These are phyloP conservation scores for Sclerotinia nivalis DNA, from an alignment of 2,329 filamentous ascomycete genomes.

Conservation along the genomic window DNA sequence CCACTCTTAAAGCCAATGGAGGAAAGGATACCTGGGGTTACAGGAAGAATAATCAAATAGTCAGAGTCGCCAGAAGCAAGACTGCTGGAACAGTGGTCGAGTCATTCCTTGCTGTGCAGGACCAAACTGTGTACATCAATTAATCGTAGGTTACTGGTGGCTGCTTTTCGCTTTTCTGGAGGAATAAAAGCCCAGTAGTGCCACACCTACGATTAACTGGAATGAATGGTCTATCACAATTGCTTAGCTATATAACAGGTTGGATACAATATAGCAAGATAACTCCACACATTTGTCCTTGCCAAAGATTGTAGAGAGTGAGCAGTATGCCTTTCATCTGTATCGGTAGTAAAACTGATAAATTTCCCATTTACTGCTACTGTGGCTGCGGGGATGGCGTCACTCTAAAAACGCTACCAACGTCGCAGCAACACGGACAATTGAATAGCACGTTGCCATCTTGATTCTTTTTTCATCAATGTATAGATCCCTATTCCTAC, in stretches of 20 bases:
- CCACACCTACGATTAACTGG: not conserved
- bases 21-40: slow-evolving; percentile 12
- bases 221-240: not conserved
- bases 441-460: too few relatives aligned
- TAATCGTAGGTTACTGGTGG: slow-evolving; percentile 7
- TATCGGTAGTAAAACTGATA: too few relatives aligned
- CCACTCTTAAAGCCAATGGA: not conserved
- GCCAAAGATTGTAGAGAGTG: not conserved
- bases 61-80: slow-evolving; percentile 10
- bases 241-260: not conserved
- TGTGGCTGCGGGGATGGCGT: too few relatives aligned
- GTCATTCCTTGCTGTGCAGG: slow-evolving; percentile 10
- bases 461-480: too few relatives aligned
- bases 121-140: not conserved
- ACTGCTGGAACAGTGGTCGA: not conserved
- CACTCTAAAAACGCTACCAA: too few relatives aligned
- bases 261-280: not conserved
- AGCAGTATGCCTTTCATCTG: not conserved
- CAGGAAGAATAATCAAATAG: not conserved
- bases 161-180: not conserved
- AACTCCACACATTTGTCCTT: not conserved
- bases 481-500: too few relatives aligned
- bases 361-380: too few relatives aligned
- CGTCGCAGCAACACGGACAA: too few relatives aligned
- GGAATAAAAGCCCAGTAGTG: not conserved